These are phyloP conservation scores for Aspergillus haitiensis DNA, from an alignment of 495 filamentous ascomycete species.

Conservation along the genomic window DNA sequence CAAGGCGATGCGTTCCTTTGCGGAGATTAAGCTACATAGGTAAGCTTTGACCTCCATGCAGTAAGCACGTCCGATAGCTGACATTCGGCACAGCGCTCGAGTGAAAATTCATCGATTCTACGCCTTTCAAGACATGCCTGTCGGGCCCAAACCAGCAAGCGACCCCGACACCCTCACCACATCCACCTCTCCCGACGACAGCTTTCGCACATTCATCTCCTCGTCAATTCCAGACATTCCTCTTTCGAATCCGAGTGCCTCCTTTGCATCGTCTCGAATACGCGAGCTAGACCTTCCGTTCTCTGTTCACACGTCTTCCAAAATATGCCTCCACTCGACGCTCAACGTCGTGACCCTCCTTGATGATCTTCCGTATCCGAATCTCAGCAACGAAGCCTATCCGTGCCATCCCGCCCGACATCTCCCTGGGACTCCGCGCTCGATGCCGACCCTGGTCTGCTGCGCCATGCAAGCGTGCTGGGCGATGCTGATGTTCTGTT, in stretches of 20 bases:
- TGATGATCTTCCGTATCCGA: conserved; percentile 4
- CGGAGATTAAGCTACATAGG: conserved; percentile 52
- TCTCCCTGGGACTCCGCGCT: background rate
- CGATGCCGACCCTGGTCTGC: conserved; percentile 10
- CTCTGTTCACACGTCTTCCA: conserved; percentile 1
- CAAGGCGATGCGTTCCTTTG: conserved; percentile 42
- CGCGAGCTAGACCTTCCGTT: conserved; percentile 35
- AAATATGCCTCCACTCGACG: conserved; percentile 7
- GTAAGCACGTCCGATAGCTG: too few relatives aligned
- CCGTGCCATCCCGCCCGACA: background rate
- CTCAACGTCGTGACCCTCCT: conserved; percentile 10
- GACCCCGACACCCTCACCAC: background rate
- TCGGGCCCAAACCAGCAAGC: conserved; percentile 27
- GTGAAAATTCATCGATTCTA: conserved; percentile 53
- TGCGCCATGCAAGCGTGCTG: conserved; percentile 9
- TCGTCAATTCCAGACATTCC: conserved; percentile 24
- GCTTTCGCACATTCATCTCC: conserved; percentile 2
- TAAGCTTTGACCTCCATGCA: conserved; percentile 20
- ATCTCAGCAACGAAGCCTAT: background rate
- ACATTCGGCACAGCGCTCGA: conserved; percentile 35
- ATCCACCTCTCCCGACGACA: background rate
- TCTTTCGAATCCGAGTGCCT: conserved; percentile 28
- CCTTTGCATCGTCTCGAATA: conserved; percentile 25
- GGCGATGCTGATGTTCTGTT: conserved; percentile 6
- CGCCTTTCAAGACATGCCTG: conserved; percentile 50